Evolutionary conservation across 2,329 filamentous ascomycete genomes (phyloP).

Genomic region (Clarireedia sp.): DNA sequence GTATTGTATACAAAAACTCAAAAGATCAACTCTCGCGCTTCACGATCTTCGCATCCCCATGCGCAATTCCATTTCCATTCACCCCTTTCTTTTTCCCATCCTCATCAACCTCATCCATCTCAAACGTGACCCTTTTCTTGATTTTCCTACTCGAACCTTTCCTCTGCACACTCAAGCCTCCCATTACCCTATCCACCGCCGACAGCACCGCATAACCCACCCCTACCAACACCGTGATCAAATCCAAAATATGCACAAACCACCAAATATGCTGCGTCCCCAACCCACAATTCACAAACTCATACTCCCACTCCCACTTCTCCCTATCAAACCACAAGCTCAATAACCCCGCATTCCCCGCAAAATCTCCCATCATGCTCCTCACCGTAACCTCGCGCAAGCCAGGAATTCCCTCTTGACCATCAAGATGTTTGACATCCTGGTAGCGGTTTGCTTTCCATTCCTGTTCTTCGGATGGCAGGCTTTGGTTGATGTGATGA

Average conservation of each 20-base stretch:
- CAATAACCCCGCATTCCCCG: slow-evolving; percentile 82
- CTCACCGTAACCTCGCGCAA: slow-evolving; percentile 86
- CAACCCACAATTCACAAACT: slow-evolving; percentile 69
- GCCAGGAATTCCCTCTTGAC: slow-evolving; percentile 44
- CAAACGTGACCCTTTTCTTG: slow-evolving; percentile 1
- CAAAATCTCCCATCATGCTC: slow-evolving; percentile 97
- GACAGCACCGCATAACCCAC: slow-evolving; percentile 13
- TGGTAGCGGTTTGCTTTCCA: slow-evolving; percentile 40
- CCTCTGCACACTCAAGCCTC: background rate
- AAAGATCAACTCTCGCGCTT: too few species aligned
- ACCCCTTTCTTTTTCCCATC: background rate
- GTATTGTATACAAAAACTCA: too few species aligned
- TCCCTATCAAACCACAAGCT: slow-evolving; percentile 80
- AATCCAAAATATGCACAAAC: slow-evolving; percentile 69
- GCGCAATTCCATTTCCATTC: background rate
- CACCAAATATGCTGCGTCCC: slow-evolving; percentile 94
- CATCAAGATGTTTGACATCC: slow-evolving; percentile 35
- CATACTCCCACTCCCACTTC: slow-evolving; percentile 69
- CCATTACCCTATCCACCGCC: background rate
- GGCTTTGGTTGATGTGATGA: slow-evolving; percentile 68
- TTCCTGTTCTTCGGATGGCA: slow-evolving; percentile 13
- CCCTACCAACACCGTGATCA: slow-evolving; percentile 21
- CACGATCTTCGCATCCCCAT: background rate
- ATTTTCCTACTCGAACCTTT: background rate
- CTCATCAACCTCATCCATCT: background rate